Conservation (phyloP, 345 rosid species). For the Bruguiera sexangula region DNA sequence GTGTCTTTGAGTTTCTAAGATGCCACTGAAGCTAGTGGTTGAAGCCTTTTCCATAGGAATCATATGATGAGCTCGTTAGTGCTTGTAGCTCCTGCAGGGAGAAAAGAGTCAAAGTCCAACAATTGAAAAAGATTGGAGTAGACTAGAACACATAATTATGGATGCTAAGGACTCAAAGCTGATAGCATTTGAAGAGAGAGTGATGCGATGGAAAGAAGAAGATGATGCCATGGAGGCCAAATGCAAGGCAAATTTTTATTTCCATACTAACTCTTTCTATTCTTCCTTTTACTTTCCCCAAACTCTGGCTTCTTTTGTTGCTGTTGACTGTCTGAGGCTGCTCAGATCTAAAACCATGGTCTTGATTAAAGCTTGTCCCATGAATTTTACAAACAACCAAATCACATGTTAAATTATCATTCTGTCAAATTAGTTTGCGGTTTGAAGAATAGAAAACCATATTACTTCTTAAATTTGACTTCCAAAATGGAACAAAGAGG, state of each 20-base stretch:
- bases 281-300: no score
- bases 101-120: constrained; percentile 34
- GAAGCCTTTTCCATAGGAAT: constrained; percentile 7
- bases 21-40: not conserved
- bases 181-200: constrained; percentile 40
- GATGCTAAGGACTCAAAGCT: constrained; percentile 41
- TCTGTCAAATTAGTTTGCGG: no score
- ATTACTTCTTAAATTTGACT: not conserved
- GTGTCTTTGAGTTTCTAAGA: not conserved
- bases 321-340: constrained; percentile 5
- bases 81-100: constrained; percentile 45
- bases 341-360: not conserved
- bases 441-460: no score
- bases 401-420: no score
- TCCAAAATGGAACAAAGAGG: not conserved
- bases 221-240: constrained; percentile 62
- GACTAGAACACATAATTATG: constrained; percentile 38
- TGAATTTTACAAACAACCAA: not conserved
- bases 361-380: not conserved
- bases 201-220: constrained; percentile 59
- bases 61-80: constrained; percentile 7
- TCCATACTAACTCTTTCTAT: not conserved
- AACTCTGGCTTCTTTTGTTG: constrained; percentile 1
- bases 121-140: constrained; percentile 29
- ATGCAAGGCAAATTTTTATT: constrained; percentile 49